Percentiles rank a stretch among this genome's conserved stretches.
Evolutionary conservation across 371 early-diverging fungal species (phyloP).

Genomic region (Umbelopsis sp.): DNA sequence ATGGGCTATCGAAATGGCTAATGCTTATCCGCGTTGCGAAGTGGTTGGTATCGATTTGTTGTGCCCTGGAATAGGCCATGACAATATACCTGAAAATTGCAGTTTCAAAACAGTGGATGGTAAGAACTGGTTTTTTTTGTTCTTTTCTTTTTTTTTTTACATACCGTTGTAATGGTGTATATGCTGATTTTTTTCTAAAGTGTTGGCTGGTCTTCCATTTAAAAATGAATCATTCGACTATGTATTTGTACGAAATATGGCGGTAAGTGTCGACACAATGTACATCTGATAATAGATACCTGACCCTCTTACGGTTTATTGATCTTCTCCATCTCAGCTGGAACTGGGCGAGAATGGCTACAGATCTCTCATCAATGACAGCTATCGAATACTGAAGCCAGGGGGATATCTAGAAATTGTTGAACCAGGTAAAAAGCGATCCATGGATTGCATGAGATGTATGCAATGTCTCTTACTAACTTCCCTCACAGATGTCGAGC

Average conservation of each 20-base stretch:
- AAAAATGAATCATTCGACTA: constrained; percentile 6
- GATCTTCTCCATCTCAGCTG: background rate
- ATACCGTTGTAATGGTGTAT: too few species aligned
- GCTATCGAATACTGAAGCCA: constrained; percentile 10
- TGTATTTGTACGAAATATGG: constrained; percentile 14
- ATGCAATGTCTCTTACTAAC: background rate
- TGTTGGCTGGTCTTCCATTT: background rate
- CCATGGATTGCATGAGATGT: background rate
- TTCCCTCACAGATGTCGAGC: background rate
- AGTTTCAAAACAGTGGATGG: constrained; percentile 3
- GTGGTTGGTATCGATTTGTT: background rate
- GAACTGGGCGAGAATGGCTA: background rate
- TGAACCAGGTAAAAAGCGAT: background rate
- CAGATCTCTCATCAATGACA: background rate
- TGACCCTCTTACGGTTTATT: too few species aligned
- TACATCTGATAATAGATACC: too few species aligned
- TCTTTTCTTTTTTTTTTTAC: background rate
- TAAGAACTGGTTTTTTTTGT: background rate
- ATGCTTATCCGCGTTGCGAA: constrained; percentile 1
- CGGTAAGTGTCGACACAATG: background rate
- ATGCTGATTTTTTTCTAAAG: too few species aligned
- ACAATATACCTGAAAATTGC: background rate
- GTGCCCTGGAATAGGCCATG: constrained; percentile 3
- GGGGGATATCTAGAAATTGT: constrained; percentile 9
- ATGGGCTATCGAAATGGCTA: constrained; percentile 16